Evolutionary conservation across 192 early-diverging fungal species (phyloP), one percentile per base, ranked within the genome.

Genomic region (Umbelopsis isabellina): DNA sequence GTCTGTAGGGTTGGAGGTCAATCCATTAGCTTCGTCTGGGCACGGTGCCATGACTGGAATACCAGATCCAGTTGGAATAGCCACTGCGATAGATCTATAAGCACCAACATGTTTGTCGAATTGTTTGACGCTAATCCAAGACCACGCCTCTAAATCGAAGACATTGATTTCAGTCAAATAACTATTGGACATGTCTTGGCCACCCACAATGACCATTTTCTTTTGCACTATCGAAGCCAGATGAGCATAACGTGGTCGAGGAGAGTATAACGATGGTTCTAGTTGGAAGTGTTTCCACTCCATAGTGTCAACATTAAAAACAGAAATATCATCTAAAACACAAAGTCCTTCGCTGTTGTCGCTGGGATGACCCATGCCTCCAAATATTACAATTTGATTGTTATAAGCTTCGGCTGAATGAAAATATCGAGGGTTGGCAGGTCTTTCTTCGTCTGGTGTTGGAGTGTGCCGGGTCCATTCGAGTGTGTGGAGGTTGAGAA

Each of bases 111-210:
- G 87, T 65, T 88, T 85, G 20, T 87, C 83, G 51, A 92, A 88
- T 46, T 79, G 75, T 71, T 83, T 79, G 18, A 82, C 84, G 13
- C 80, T 74, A 27, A 85, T 73, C 91, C 91, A 92, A 21, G 80
- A 81, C 22, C 82, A 83, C 2, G 79, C 61, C 21, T 82, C 79
- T 23, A 92, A 75, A 71, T 91, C 85, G 41, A 90, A 81, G 2
- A 92, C 87, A 50, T 88, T 90, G 51, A 91, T 80, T 69, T 92
- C 90, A 50, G 85, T 85, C 1, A 92, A 83, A 70, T 92, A 92
- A 66, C 86, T 85, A 72, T 90, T 90, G 44, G 79, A 83, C 61
- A 91, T 81, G 49, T 92, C 90, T 74, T 92, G 91, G 10, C 91
- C 91, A 64, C 91, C 91, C 33, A 92, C 79, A 3, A 92, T 75